These are phyloP conservation scores for Pilatotrama ljubarskyi DNA, from an alignment of 768 basidiomycete species.

Conservation along the genomic window DNA sequence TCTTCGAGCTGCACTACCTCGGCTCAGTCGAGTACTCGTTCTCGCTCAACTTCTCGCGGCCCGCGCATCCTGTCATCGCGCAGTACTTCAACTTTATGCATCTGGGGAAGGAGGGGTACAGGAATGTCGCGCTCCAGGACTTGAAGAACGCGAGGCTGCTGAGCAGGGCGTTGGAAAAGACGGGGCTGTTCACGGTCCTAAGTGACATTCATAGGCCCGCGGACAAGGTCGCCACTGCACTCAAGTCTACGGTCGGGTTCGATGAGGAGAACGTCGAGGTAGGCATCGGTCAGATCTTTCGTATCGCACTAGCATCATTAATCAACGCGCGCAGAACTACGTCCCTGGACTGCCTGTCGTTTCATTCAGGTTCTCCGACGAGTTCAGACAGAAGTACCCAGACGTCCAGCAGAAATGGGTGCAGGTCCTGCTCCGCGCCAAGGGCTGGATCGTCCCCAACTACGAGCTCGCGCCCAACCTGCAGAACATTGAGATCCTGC, in stretches of 20 bases:
- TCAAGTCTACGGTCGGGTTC: slow-evolving; percentile 36
- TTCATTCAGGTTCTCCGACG: slow-evolving; percentile 55
- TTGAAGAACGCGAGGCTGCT: slow-evolving; percentile 65
- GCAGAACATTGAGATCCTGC: slow-evolving; percentile 55
- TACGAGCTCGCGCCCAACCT: slow-evolving; percentile 58
- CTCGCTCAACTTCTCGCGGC: slow-evolving; percentile 61
- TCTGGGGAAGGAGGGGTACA: slow-evolving; percentile 57
- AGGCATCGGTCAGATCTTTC: not conserved
- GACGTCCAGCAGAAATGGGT: slow-evolving; percentile 60
- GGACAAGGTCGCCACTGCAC: slow-evolving; percentile 25
- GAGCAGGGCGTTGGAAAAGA: slow-evolving; percentile 60
- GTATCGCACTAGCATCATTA: not conserved
- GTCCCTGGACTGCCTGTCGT: slow-evolving; percentile 53
- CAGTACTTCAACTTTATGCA: slow-evolving; percentile 67
- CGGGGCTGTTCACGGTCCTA: slow-evolving; percentile 51
- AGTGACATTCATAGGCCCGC: slow-evolving; percentile 55
- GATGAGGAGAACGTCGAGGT: slow-evolving; percentile 64
- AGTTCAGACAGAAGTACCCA: slow-evolving; percentile 52
- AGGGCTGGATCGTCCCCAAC: slow-evolving; percentile 61
- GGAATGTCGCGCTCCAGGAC: slow-evolving; percentile 46
- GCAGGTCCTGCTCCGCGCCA: slow-evolving; percentile 48
- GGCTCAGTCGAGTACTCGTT: slow-evolving; percentile 73
- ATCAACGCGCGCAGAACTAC: slow-evolving; percentile 37
- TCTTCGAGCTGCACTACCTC: slow-evolving; percentile 60
- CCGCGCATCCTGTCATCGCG: slow-evolving; percentile 59